Conservation (phyloP, 331 rosid genomes). For the Pyrus hybrid region DNA sequence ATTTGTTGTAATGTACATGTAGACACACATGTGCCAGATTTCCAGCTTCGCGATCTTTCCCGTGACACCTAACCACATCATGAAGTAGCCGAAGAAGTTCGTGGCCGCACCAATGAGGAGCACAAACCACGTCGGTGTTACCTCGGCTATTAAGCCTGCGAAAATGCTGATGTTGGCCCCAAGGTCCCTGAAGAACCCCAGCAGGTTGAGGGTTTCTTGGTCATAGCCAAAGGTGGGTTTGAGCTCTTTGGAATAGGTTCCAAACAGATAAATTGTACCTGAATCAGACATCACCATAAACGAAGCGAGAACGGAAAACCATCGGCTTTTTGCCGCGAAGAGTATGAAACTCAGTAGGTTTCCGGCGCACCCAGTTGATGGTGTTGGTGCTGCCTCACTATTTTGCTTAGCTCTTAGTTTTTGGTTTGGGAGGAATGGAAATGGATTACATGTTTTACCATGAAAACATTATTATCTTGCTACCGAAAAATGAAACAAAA, state of each 20-base stretch:
- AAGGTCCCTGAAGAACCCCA: slow-evolving; percentile 13
- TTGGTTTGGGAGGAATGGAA: not conserved
- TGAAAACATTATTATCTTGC: too few relatives aligned
- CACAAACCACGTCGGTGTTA: not conserved
- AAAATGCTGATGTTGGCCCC: slow-evolving; percentile 33
- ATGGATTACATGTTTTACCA: too few relatives aligned
- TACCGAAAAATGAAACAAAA: too few relatives aligned
- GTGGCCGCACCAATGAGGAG: not conserved
- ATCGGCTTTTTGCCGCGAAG: not conserved
- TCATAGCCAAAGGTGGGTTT: slow-evolving; percentile 28
- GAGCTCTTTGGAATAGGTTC: slow-evolving; percentile 29
- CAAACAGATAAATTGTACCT: too few relatives aligned
- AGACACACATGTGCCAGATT: not conserved
- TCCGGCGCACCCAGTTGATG: not conserved
- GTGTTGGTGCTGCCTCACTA: not conserved
- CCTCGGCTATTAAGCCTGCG: not conserved
- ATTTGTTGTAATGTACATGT: not conserved
- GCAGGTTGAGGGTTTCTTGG: not conserved
- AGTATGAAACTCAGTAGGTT: not conserved
- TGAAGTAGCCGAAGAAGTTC: slow-evolving; percentile 14
- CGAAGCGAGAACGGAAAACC: slow-evolving; percentile 39
- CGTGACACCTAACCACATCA: slow-evolving; percentile 2
- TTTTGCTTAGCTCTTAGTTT: not conserved
- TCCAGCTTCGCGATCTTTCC: not conserved
- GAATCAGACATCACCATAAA: slow-evolving; percentile 39